Evolutionary conservation across 176 grass and related monocot species (phyloP).

Genomic region (Cenchrus fungigraminus): DNA sequence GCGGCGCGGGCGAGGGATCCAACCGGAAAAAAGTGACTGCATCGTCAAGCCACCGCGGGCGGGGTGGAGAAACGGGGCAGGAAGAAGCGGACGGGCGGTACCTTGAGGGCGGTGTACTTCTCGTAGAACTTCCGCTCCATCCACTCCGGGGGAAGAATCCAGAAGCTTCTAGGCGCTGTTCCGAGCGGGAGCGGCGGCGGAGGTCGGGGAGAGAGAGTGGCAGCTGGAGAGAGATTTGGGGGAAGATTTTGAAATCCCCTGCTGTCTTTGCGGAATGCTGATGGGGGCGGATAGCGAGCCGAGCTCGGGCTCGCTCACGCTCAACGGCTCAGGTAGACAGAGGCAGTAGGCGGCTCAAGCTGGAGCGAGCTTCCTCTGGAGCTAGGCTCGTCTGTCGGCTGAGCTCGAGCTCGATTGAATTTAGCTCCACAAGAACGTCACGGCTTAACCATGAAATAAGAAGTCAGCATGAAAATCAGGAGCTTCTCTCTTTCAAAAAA

Average conservation of each 20-base stretch:
- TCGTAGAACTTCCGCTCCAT: constrained; percentile 55
- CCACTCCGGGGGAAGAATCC: background rate
- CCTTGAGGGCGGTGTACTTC: constrained; percentile 59
- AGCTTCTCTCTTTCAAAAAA: no score
- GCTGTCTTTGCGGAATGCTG: no score
- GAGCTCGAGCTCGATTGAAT: no score
- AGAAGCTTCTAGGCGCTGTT: constrained; percentile 21
- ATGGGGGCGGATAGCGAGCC: no score
- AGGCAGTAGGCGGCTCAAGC: no score
- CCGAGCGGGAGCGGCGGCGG: background rate
- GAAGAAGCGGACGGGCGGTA: background rate
- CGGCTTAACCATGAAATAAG: no score
- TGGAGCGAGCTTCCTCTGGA: no score
- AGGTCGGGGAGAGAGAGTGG: background rate
- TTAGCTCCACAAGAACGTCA: no score
- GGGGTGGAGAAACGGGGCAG: background rate
- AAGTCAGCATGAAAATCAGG: no score
- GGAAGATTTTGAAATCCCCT: constrained; percentile 8
- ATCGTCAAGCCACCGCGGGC: background rate
- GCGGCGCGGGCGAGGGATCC: background rate
- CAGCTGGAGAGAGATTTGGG: background rate
- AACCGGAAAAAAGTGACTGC: background rate
- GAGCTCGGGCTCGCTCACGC: no score
- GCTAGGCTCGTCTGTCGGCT: no score
- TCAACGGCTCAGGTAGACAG: no score